These are phyloP conservation scores for Tremella yokohamensis DNA, from an alignment of 768 basidiomycete genomes.

Conservation along the genomic window DNA sequence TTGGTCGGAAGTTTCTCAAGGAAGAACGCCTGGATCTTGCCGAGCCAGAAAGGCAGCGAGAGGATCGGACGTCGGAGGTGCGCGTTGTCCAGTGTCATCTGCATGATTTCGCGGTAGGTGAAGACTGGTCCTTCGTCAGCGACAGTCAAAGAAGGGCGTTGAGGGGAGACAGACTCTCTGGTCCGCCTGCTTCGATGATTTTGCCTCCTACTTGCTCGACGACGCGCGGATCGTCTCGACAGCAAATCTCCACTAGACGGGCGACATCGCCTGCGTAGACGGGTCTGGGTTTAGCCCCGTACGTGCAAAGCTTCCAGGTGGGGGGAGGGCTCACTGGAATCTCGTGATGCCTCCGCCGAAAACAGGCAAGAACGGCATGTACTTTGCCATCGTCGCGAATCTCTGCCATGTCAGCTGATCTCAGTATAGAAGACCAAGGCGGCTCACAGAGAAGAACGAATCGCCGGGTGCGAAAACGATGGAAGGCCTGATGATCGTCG, in stretches of 20 bases:
- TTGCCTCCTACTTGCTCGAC: conserved; percentile 53
- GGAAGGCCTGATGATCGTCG: conserved; percentile 68
- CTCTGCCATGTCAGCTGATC: conserved; percentile 52
- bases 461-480: conserved; percentile 74
- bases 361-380: conserved; percentile 70
- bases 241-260: conserved; percentile 60
- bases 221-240: conserved; percentile 55
- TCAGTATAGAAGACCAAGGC: background rate
- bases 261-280: conserved; percentile 70
- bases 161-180: conserved; percentile 56
- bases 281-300: conserved; percentile 50
- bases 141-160: background rate
- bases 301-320: background rate
- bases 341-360: conserved; percentile 65
- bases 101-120: conserved; percentile 67
- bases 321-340: conserved; percentile 56
- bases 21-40: conserved; percentile 63
- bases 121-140: conserved; percentile 55
- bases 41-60: conserved; percentile 63
- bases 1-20: conserved; percentile 64
- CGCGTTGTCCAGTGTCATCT: conserved; percentile 60
- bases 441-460: conserved; percentile 66
- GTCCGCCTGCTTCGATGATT: conserved; percentile 56
- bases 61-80: conserved; percentile 60
- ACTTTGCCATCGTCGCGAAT: conserved; percentile 61